Percentiles rank a stretch among this genome's conserved stretches.
Conservation (phyloP, 441 rosid species). For the Metrosideros polymorpha region DNA sequence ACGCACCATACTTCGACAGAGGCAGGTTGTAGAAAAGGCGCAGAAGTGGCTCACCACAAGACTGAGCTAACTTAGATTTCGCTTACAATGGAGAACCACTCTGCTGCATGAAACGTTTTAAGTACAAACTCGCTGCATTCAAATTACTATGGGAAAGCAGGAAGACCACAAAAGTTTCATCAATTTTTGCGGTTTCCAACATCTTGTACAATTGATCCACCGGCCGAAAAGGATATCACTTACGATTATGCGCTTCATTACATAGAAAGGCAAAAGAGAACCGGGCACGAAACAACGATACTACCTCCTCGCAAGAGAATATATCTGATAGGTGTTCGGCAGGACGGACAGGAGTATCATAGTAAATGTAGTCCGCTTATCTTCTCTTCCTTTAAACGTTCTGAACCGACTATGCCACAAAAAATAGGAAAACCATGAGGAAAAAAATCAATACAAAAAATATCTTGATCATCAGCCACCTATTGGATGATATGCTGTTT, state of each 20-base stretch:
- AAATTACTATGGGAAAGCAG: not conserved
- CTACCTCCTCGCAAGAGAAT: not conserved
- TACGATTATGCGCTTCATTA: not conserved
- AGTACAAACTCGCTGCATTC: not conserved
- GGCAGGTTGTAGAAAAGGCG: not conserved
- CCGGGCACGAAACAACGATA: not conserved
- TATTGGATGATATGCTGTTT: constrained; percentile 82
- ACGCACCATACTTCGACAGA: not conserved
- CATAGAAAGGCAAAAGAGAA: not conserved
- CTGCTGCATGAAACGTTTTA: not conserved
- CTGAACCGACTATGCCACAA: constrained; percentile 51
- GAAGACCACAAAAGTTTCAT: not conserved
- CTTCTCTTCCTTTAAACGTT: not conserved
- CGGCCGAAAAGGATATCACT: not conserved
- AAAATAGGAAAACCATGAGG: constrained; percentile 87
- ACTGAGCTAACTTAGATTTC: not conserved
- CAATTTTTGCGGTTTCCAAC: not conserved
- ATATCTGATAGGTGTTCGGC: not conserved
- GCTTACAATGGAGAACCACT: not conserved
- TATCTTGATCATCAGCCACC: constrained; percentile 97
- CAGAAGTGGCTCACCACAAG: not conserved
- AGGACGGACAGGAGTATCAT: not conserved
- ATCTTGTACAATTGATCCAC: not conserved
- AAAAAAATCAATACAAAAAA: constrained; percentile 81
- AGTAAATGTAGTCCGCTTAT: not conserved